These are phyloP conservation scores for Diaporthe ilicicola DNA, from an alignment of 2,329 filamentous ascomycete species.

Conservation along the genomic window DNA sequence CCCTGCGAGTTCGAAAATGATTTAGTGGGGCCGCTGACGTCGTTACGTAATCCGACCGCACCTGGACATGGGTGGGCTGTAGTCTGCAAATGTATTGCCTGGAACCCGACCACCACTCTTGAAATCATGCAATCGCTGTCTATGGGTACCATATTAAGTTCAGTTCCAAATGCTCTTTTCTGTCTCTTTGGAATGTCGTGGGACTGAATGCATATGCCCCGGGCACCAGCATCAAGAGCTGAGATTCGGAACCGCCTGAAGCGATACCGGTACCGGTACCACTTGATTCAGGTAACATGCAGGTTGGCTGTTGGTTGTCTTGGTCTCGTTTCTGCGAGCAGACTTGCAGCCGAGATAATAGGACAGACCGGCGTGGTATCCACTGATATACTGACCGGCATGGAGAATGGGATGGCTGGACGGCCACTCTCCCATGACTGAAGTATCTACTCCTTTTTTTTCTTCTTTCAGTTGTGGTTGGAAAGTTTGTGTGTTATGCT, in stretches of 20 bases:
- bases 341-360: background rate
- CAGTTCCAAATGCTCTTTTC: background rate
- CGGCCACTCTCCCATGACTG: no score
- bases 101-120: no score
- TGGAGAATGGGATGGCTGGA: background rate
- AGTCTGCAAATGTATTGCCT: no score
- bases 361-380: background rate
- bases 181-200: background rate
- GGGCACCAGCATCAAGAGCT: background rate
- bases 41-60: slow-evolving; percentile 13
- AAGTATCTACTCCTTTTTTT: no score
- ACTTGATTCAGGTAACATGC: background rate
- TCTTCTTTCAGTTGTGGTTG: no score
- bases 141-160: background rate
- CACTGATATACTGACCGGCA: background rate
- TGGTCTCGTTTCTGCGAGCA: background rate
- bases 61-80: no score
- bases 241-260: background rate
- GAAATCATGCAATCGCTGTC: background rate
- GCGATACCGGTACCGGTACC: background rate
- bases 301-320: background rate
- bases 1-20: slow-evolving; percentile 20
- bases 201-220: no score
- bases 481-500: no score
- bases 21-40: slow-evolving; percentile 15